phyloP scores from a whole-genome alignment of 73 alveolate species.

The Blepharisma stoltei region DNA sequence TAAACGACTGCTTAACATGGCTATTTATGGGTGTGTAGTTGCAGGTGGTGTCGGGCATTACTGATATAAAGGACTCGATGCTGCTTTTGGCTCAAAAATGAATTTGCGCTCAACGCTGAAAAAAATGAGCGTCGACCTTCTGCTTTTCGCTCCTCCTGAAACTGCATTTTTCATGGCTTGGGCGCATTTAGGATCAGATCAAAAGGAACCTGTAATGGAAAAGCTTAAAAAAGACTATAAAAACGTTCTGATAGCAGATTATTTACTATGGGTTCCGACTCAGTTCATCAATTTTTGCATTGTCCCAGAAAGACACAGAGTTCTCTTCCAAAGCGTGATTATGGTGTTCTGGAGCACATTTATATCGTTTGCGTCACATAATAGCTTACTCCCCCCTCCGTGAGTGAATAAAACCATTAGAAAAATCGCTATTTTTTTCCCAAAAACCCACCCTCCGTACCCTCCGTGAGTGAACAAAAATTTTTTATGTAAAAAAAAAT shows the following conservation, averaged over 20 bases:
- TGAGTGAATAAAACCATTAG: too few relatives aligned
- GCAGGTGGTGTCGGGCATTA: neutral
- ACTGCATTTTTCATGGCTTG: neutral
- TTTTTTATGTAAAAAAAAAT: too few relatives aligned
- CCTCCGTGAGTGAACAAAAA: too few relatives aligned
- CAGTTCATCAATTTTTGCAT: neutral
- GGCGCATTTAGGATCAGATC: neutral
- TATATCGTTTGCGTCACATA: neutral
- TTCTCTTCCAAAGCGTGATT: neutral
- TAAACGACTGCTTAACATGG: neutral
- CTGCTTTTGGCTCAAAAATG: neutral
- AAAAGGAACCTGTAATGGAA: neutral
- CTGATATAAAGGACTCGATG: neutral
- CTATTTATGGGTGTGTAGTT: neutral
- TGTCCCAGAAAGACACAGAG: neutral
- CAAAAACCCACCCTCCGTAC: too few relatives aligned
- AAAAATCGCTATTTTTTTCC: too few relatives aligned
- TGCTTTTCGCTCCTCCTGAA: conserved; percentile 9
- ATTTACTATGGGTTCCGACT: neutral
- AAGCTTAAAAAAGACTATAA: neutral
- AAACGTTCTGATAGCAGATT: neutral
- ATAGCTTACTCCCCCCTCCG: too few relatives aligned
- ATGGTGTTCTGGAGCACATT: neutral
- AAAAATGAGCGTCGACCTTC: neutral
- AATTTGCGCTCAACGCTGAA: neutral